Evolutionary conservation across 164 flowering plant species (phyloP).

Genomic region (Malania oleifera): DNA sequence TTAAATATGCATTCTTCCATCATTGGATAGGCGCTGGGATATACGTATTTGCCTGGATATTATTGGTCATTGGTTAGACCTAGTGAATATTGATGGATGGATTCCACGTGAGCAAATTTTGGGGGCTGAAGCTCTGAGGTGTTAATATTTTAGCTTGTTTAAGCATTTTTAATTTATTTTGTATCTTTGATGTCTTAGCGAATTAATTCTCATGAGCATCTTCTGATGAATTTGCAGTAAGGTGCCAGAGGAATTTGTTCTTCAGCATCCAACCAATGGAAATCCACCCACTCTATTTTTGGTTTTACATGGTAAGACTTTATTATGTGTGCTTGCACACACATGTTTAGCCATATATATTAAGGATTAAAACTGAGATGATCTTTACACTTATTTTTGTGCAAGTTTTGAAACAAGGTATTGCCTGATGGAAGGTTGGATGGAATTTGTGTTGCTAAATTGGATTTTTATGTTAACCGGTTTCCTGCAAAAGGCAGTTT

Average conservation of each 20-base stretch:
- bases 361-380: no score
- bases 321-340: no score
- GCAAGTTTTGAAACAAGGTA: not conserved
- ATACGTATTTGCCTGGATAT: constrained; percentile 76
- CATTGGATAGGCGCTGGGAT: constrained; percentile 88
- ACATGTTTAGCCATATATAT: no score
- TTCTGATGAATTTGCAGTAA: constrained; percentile 50
- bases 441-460: no score
- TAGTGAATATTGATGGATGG: constrained; percentile 97
- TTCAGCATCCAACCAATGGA: constrained; percentile 84
- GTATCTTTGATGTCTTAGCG: not conserved
- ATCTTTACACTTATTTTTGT: not conserved
- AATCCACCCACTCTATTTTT: constrained; percentile 92
- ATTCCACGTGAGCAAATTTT: constrained; percentile 97
- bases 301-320: constrained; percentile 61
- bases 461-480: not conserved
- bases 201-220: not conserved
- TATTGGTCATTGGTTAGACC: constrained; percentile 94
- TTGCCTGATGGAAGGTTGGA: no score
- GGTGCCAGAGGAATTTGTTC: constrained; percentile 90
- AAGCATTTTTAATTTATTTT: not conserved
- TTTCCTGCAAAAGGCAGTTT: no score
- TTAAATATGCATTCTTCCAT: not conserved
- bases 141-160: constrained; percentile 1
- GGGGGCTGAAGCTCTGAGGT: constrained; percentile 99